Evolutionary conservation across 1,284 basidiomycete species (phyloP).

Genomic region (Peniophora sp.): DNA sequence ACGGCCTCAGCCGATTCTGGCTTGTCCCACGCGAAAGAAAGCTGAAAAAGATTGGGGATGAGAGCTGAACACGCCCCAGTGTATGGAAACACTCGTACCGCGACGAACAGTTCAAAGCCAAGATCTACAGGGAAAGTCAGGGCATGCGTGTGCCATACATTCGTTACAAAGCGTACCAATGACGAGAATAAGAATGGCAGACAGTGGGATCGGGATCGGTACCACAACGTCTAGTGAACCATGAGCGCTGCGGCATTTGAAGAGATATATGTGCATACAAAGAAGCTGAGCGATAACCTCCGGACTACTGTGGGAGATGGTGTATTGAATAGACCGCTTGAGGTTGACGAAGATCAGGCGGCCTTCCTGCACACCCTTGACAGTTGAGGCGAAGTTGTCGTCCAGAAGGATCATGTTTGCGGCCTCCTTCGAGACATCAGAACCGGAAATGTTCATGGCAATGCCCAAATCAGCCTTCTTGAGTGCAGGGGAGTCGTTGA

Average conservation of each 20-base stretch:
- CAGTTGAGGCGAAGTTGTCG: conserved; percentile 64
- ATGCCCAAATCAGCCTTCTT: conserved; percentile 70
- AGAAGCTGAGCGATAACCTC: conserved; percentile 62
- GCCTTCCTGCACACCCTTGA: conserved; percentile 63
- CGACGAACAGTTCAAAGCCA: conserved; percentile 60
- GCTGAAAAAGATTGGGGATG: conserved; percentile 24
- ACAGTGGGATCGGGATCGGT: conserved; percentile 57
- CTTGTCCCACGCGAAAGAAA: conserved; percentile 66
- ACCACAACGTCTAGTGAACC: conserved; percentile 50
- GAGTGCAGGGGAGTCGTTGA: conserved; percentile 63
- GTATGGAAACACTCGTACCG: conserved; percentile 29
- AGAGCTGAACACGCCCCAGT: background rate
- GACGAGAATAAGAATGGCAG: conserved; percentile 62
- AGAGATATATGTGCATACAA: conserved; percentile 40
- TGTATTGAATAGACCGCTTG: conserved; percentile 66
- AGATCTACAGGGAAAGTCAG: conserved; percentile 35
- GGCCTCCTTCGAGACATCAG: conserved; percentile 67
- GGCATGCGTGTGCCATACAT: background rate
- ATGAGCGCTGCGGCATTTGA: background rate
- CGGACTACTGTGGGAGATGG: conserved; percentile 59
- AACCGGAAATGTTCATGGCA: conserved; percentile 69
- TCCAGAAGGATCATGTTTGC: conserved; percentile 67
- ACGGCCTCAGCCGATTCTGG: conserved; percentile 57
- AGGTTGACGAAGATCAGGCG: conserved; percentile 63
- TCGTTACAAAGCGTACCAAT: conserved; percentile 37